Evolutionary conservation across 345 rosid species (phyloP).

Genomic region (Populus nigra): DNA sequence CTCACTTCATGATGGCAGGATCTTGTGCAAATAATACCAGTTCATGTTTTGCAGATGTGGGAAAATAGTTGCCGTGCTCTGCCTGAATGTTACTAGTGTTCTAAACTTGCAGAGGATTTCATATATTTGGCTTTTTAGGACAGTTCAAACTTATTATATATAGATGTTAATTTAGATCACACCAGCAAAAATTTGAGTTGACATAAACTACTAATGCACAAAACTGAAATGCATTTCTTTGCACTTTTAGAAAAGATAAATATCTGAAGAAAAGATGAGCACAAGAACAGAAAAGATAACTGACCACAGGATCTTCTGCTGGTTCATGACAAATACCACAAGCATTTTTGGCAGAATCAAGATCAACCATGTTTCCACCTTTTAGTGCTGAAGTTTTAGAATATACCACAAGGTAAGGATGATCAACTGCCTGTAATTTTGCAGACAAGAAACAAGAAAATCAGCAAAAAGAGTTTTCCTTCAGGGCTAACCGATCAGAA

Average conservation of each 20-base stretch:
- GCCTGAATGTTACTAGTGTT: too few relatives aligned
- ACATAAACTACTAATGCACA: too few relatives aligned
- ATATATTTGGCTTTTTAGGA: too few relatives aligned
- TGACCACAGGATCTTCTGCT: conserved; percentile 77
- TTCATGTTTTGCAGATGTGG: too few relatives aligned
- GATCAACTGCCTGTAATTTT: conserved; percentile 86
- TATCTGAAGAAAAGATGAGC: neutral
- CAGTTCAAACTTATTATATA: too few relatives aligned
- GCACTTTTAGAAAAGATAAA: neutral
- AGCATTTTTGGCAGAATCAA: conserved; percentile 44
- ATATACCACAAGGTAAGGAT: conserved; percentile 90
- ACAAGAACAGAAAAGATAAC: conserved; percentile 20
- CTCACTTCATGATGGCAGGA: neutral
- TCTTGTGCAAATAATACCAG: neutral
- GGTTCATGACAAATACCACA: conserved; percentile 83
- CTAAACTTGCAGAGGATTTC: too few relatives aligned
- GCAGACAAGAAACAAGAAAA: conserved; percentile 22
- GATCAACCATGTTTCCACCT: conserved; percentile 30
- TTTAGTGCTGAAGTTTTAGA: conserved; percentile 48
- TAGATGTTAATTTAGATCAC: too few relatives aligned
- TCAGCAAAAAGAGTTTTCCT: neutral
- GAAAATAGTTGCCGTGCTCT: too few relatives aligned
- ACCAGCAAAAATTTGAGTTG: neutral
- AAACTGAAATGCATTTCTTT: too few relatives aligned
- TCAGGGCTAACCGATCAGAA: neutral